These are phyloP conservation scores for Neurospora sp. DNA, from an alignment of 495 filamentous ascomycete genomes.

Conservation along the genomic window DNA sequence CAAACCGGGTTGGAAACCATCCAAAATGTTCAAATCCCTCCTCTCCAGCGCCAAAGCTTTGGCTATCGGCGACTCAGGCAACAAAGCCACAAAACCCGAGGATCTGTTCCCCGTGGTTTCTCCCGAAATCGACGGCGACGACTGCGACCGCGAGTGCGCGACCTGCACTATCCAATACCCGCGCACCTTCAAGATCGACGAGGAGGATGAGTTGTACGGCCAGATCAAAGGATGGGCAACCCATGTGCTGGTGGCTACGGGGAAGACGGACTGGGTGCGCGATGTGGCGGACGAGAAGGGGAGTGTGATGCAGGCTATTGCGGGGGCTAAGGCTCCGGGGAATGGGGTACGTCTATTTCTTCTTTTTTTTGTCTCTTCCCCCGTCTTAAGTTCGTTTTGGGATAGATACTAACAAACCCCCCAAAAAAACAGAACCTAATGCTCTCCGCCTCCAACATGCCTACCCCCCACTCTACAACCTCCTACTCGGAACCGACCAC, in stretches of 20 bases:
- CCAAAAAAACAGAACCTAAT: slow-evolving; percentile 55
- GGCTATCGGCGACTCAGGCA: slow-evolving; percentile 62
- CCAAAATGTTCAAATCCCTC: slow-evolving; percentile 25
- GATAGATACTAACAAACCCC: too few species aligned
- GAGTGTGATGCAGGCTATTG: slow-evolving; percentile 90
- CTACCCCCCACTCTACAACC: slow-evolving; percentile 50
- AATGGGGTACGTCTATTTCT: slow-evolving; percentile 58
- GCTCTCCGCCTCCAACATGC: slow-evolving; percentile 90
- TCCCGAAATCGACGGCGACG: slow-evolving; percentile 70
- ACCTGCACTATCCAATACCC: slow-evolving; percentile 72
- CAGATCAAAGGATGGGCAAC: slow-evolving; percentile 81
- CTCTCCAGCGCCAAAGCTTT: slow-evolving; percentile 30
- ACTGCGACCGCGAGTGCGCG: slow-evolving; percentile 84
- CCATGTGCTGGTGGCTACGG: slow-evolving; percentile 86
- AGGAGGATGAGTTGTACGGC: slow-evolving; percentile 72
- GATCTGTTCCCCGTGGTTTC: slow-evolving; percentile 58
- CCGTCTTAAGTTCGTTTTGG: too few species aligned
- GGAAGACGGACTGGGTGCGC: slow-evolving; percentile 88
- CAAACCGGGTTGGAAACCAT: not conserved
- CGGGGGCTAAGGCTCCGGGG: slow-evolving; percentile 44
- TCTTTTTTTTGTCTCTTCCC: too few species aligned
- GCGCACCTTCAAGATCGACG: slow-evolving; percentile 58
- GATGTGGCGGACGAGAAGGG: slow-evolving; percentile 86
- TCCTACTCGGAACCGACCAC: slow-evolving; percentile 60
- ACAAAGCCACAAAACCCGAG: slow-evolving; percentile 41